Percentiles rank a stretch among this genome's conserved stretches.
These are phyloP conservation scores for Phanerochaete carnosa DNA, from an alignment of 768 basidiomycete species.

Conservation along the genomic window DNA sequence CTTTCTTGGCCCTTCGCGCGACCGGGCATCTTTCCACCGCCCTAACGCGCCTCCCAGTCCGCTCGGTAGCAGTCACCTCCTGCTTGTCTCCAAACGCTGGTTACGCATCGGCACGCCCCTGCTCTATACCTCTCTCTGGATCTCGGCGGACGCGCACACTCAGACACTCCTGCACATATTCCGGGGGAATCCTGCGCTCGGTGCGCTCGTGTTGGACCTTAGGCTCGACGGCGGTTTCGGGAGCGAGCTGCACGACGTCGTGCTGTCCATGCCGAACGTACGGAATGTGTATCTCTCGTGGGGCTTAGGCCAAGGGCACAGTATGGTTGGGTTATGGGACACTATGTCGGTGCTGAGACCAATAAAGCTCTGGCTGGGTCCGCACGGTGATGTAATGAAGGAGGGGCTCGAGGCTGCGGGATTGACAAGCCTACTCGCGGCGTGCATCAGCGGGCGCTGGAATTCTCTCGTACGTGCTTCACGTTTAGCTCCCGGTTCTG, in stretches of 20 bases:
- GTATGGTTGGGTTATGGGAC: background rate
- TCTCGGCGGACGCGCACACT: background rate
- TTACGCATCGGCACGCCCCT: background rate
- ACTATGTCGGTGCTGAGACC: background rate
- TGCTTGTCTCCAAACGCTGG: background rate
- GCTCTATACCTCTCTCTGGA: background rate
- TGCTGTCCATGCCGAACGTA: background rate
- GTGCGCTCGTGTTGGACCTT: background rate
- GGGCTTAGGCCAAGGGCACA: background rate
- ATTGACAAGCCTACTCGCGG: background rate
- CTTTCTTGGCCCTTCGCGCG: background rate
- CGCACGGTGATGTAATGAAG: too few relatives aligned
- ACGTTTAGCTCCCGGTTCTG: background rate
- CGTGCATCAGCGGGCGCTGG: background rate
- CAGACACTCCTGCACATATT: background rate
- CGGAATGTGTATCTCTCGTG: background rate
- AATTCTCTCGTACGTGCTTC: background rate
- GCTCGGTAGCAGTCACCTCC: background rate
- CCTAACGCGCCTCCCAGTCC: background rate
- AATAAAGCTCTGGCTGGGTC: background rate
- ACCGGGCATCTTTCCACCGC: background rate
- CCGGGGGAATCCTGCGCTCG: background rate
- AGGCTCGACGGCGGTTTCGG: background rate
- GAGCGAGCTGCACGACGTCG: constrained; percentile 1
- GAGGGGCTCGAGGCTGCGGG: background rate